Percentiles rank a stretch among this genome's conserved stretches.
phyloP scores from a whole-genome alignment of 106 monocot genomes.

The Hemerocallis citrina region DNA sequence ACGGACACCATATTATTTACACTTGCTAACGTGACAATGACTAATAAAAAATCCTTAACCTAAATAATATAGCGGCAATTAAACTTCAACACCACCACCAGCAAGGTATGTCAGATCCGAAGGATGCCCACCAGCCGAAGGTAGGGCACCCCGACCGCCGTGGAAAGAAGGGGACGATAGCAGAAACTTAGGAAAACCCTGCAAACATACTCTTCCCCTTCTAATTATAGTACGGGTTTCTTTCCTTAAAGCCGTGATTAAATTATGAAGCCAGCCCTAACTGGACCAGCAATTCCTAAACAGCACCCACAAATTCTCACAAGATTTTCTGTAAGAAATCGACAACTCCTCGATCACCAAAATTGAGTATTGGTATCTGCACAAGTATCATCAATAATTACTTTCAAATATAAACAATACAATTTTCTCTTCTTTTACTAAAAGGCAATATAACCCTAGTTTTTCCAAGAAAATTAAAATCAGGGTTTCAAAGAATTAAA shows the following conservation, averaged over 20 bases:
- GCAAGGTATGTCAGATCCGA: slow-evolving; percentile 79
- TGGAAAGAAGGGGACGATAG: slow-evolving; percentile 86
- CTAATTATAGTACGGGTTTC: slow-evolving; percentile 33
- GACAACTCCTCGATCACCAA: neutral
- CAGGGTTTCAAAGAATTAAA: too few relatives aligned
- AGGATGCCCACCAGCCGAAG: slow-evolving; percentile 91
- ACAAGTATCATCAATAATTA: neutral
- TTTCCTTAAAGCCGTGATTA: slow-evolving; percentile 74
- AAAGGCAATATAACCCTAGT: too few relatives aligned
- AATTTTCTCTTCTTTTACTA: too few relatives aligned
- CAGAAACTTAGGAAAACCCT: slow-evolving; percentile 64
- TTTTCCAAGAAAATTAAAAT: too few relatives aligned
- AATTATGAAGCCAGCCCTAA: slow-evolving; percentile 61
- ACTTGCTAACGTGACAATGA: neutral
- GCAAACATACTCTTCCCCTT: slow-evolving; percentile 61
- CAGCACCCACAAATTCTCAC: neutral
- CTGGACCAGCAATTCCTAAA: slow-evolving; percentile 49
- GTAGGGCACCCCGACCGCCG: slow-evolving; percentile 86
- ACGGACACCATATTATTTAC: slow-evolving; percentile 47
- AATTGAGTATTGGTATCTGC: neutral
- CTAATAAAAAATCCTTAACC: slow-evolving; percentile 7
- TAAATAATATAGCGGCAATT: neutral
- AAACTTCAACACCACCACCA: slow-evolving; percentile 58
- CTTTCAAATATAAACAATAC: too few relatives aligned
- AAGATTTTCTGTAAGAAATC: neutral